Evolutionary conservation across 306 rosid genomes (phyloP), one percentile per base, ranked within the genome.

Genomic region (Castanea sativa): DNA sequence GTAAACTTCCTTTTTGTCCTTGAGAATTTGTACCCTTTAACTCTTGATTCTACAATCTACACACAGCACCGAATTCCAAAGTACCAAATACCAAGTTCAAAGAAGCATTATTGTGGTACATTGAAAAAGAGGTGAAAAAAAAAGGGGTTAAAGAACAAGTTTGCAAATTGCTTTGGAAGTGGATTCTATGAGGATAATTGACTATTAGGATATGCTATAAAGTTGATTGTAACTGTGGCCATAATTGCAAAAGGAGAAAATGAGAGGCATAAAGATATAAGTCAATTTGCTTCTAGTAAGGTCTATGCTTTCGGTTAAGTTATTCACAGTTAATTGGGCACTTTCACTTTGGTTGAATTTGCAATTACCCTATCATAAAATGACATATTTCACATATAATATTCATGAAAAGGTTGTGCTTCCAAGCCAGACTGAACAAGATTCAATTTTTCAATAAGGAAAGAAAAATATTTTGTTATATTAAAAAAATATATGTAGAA

Each of bases 221-320:
- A 74, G 75, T 51, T 71, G 80, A 55, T 55, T 77, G 12, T 35
- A 25, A 71, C 70, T 64, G 45, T 58, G 73, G 64, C 74, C 55
- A 76, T 76, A 71, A 60, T 60, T 14, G n/a, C 72, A n/a, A 38
- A 45, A 76, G 79, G 38, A 43, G 73, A 68, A 69, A 76, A 49
- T 23, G 60, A 74, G 35, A 29, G 53, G 59, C 13, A 35, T 32
- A 32, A 12, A 53, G 23, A 27, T 29, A 68, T 51, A 23, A 52
- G 74, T 43, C 32, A 30, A 14, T 33, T 30, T 29, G 13, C 61
- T 72, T 45, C 35, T 45, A 67, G 71, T 16, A 30, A 32, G 45
- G 14, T 33, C 45, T 33, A 67, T 67, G 35, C 19, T 30, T 49
- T 49, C 53, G 15, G 53, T 49, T 60, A 27, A 20, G 29, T 58